phyloP scores from a whole-genome alignment of 441 rosid genomes.

The Jatropha multifida region DNA sequence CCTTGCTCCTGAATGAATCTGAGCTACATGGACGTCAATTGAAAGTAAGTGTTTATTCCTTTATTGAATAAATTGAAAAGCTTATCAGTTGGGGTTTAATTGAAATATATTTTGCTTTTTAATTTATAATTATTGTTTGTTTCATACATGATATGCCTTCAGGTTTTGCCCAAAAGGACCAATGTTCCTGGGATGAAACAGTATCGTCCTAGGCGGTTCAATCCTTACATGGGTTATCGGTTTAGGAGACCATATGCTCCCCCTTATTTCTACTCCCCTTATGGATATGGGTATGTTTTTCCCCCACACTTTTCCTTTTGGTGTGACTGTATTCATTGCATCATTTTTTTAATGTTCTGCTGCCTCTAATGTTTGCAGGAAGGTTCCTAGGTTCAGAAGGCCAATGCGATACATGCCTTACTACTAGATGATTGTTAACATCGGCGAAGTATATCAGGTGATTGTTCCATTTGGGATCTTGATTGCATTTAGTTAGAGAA shows the following conservation, averaged over 20 bases:
- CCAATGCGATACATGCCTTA: slow-evolving; percentile 89
- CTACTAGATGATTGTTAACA: slow-evolving; percentile 33
- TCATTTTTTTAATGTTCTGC: neutral
- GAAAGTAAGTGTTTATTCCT: slow-evolving; percentile 41
- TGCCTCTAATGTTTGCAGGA: slow-evolving; percentile 49
- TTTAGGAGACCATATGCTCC: slow-evolving; percentile 71
- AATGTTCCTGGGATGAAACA: slow-evolving; percentile 96
- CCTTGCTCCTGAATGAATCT: slow-evolving; percentile 73
- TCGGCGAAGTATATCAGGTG: neutral
- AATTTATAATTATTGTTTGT: neutral
- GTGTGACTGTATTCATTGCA: neutral
- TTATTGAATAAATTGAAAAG: neutral
- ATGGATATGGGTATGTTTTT: slow-evolving; percentile 73
- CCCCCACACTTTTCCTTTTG: neutral
- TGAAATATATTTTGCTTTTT: neutral
- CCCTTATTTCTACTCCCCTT: slow-evolving; percentile 79
- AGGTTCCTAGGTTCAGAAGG: slow-evolving; percentile 86
- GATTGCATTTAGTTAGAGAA: neutral
- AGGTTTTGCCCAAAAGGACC: slow-evolving; percentile 88
- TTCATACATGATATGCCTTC: slow-evolving; percentile 6
- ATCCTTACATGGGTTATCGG: slow-evolving; percentile 64
- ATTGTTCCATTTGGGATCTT: slow-evolving; percentile 4
- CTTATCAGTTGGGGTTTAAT: neutral
- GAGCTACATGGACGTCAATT: slow-evolving; percentile 93
- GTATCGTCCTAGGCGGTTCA: slow-evolving; percentile 69